Base-by-base conservation (phyloP, 192 early-diverging fungal genomes). In the Entrophospora sp. region DNA sequence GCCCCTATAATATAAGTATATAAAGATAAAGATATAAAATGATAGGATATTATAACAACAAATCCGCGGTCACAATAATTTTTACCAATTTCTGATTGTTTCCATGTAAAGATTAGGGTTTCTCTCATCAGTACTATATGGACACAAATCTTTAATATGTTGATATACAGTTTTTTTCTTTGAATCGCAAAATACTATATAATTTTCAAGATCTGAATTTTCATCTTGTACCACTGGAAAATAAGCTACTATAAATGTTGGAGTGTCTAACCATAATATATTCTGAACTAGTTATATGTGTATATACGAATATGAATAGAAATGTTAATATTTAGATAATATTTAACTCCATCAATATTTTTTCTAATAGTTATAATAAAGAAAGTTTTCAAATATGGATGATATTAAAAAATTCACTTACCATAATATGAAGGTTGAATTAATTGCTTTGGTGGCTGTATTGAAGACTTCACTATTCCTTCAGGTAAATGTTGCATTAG, bases 251-350 rank as follows among this genome's bases (percentile, higher is more conserved):
- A 89, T 70, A 66, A 90, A 91, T 0, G 81, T 69, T 52, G 77
- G 69, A 14, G 78, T 88, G 42, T 92, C 89, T 13, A 91, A 61
- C 93, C 93, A 95, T 8, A 85, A 64, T 10, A 95, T 70, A 31
- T 80, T 73, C 34, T 83, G 55, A 2, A 92, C 91, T 81, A n/a
- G n/a, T n/a, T n/a, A n/a, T n/a, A n/a, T n/a, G n/a, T n/a, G n/a
- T n/a, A n/a, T n/a, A n/a, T n/a, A n/a, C n/a, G n/a, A n/a, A n/a
- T n/a, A n/a, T n/a, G n/a, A n/a, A n/a, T n/a, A n/a, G n/a, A n/a
- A n/a, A n/a, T n/a, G n/a, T n/a, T n/a, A n/a, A n/a, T n/a, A n/a
- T n/a, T n/a, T n/a, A n/a, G n/a, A n/a, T n/a, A n/a, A n/a, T n/a
- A n/a, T n/a, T n/a, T n/a, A n/a, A n/a, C n/a, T n/a, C n/a, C n/a